A percentile compares a stretch with the other conserved stretches of the same genome.
Conservation (phyloP, 2,329 filamentous ascomycete species). For the Trichoderma sp. region DNA sequence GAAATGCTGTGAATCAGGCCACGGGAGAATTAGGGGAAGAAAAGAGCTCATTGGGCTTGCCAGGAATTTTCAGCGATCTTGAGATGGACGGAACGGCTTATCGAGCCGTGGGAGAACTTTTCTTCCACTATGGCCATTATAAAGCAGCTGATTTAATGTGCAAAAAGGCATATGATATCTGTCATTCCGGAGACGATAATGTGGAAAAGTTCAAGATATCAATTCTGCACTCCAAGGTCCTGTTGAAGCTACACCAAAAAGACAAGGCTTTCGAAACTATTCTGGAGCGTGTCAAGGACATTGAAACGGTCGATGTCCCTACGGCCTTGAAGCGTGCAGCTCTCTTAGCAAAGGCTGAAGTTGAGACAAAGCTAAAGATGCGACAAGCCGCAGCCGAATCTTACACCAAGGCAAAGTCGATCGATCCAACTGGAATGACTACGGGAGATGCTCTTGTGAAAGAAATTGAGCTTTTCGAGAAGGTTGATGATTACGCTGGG, state of each 20-base stretch:
- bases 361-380: slow-evolving; percentile 23
- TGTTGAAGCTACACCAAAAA: slow-evolving; percentile 16
- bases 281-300: neutral
- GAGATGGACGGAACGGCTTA: slow-evolving; percentile 24
- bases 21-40: slow-evolving; percentile 20
- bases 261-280: slow-evolving; percentile 26
- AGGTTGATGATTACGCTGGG: slow-evolving; percentile 15
- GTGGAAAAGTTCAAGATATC: slow-evolving; percentile 26
- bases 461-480: slow-evolving; percentile 26
- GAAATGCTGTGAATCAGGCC: neutral
- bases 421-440: slow-evolving; percentile 28
- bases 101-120: slow-evolving; percentile 27
- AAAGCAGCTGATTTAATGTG: slow-evolving; percentile 26
- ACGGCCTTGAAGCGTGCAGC: slow-evolving; percentile 22
- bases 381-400: slow-evolving; percentile 23
- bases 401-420: slow-evolving; percentile 23
- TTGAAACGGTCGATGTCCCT: slow-evolving; percentile 16
- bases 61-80: slow-evolving; percentile 28
- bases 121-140: slow-evolving; percentile 23
- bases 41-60: slow-evolving; percentile 25
- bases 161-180: slow-evolving; percentile 23
- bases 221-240: slow-evolving; percentile 24
- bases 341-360: slow-evolving; percentile 26
- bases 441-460: slow-evolving; percentile 26
- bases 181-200: neutral